These are phyloP conservation scores for Alternaria hordeiaustralica DNA, from an alignment of 2,329 filamentous ascomycete genomes.

Conservation along the genomic window DNA sequence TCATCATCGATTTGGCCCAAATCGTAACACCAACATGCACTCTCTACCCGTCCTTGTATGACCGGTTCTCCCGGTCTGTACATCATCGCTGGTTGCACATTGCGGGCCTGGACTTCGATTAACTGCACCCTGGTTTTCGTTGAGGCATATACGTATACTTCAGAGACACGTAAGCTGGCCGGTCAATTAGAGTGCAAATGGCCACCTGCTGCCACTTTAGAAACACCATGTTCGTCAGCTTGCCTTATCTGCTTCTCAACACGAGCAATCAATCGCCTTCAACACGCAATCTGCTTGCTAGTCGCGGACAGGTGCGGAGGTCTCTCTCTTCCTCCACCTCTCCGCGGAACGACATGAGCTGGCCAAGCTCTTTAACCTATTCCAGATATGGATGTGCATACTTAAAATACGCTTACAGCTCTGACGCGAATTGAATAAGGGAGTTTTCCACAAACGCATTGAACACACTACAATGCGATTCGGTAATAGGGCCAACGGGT, in stretches of 20 bases:
- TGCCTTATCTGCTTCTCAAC: background rate
- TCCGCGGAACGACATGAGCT: background rate
- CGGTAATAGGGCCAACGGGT: background rate
- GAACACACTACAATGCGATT: background rate
- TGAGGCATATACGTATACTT: background rate
- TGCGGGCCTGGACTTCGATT: background rate
- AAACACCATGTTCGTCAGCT: background rate
- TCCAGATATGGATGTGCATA: background rate
- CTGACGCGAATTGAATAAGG: background rate
- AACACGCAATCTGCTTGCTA: background rate
- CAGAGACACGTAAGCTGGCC: background rate
- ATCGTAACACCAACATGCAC: conserved; percentile 4
- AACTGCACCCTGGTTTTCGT: background rate
- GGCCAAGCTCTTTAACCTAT: background rate
- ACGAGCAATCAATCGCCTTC: background rate
- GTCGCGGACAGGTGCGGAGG: background rate
- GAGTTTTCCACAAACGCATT: background rate
- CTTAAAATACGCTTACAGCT: background rate
- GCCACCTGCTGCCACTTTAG: background rate
- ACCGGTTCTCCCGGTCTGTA: conserved; percentile 12
- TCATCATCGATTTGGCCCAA: conserved; percentile 1
- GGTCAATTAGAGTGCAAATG: background rate
- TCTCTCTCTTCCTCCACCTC: background rate
- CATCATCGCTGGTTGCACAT: background rate
- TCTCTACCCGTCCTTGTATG: conserved; percentile 10